Evolutionary conservation across 805 yeast genomes (phyloP).

Genomic region (Schizosaccharomyces japonicus): DNA sequence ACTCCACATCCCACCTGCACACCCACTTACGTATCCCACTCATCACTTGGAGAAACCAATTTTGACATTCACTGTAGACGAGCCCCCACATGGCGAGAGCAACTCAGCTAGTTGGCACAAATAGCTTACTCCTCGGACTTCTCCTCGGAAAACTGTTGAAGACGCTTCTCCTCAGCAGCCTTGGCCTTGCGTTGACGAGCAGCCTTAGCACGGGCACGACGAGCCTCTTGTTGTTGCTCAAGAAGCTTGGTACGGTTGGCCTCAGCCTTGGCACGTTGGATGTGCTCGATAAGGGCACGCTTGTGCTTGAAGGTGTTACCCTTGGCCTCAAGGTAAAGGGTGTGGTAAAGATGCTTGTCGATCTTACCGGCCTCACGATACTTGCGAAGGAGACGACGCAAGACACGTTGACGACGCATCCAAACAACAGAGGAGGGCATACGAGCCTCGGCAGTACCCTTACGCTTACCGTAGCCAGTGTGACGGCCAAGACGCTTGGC

Average conservation of each 20-base stretch:
- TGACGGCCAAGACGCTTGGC: constrained; percentile 97
- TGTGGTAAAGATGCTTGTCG: constrained; percentile 97
- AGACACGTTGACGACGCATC: constrained; percentile 99
- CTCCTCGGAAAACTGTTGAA: constrained; percentile 55
- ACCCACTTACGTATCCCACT: no score
- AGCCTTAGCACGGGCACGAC: constrained; percentile 96
- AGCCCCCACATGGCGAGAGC: no score
- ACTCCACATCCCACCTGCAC: no score
- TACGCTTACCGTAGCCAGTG: constrained; percentile 99
- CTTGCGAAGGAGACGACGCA: constrained; percentile 92
- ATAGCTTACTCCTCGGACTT: constrained; percentile 1
- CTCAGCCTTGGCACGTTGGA: constrained; percentile 99
- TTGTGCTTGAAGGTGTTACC: constrained; percentile 99
- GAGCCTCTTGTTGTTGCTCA: constrained; percentile 97
- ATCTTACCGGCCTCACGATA: constrained; percentile 99
- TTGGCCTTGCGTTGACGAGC: constrained; percentile 98
- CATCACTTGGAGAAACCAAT: no score
- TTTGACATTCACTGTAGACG: no score
- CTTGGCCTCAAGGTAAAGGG: constrained; percentile 90
- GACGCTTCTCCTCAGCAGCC: constrained; percentile 93
- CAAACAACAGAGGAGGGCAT: constrained; percentile 86
- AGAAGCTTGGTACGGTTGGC: constrained; percentile 97
- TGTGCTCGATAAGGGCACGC: constrained; percentile 99
- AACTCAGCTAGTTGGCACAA: no score
- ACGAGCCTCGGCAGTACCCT: constrained; percentile 99